These are phyloP conservation scores for Chytriomyces sp. DNA, from an alignment of 192 early-diverging fungal species.

Conservation along the genomic window DNA sequence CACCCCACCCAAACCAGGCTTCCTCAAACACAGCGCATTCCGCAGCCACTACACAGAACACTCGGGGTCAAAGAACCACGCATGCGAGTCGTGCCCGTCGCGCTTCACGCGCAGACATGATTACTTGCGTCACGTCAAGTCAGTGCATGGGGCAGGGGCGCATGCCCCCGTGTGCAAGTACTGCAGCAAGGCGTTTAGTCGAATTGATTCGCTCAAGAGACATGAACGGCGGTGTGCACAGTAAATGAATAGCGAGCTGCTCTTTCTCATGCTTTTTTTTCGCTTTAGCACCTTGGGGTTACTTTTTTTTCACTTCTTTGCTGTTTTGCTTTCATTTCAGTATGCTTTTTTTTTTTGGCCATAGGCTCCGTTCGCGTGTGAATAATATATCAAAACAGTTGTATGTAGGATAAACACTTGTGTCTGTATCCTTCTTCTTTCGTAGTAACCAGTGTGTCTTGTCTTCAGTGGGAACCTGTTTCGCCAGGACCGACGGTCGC, in stretches of 20 bases:
- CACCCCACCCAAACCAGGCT: background rate
- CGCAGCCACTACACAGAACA: background rate
- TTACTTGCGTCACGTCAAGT: slow-evolving; percentile 12
- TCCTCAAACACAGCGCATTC: background rate
- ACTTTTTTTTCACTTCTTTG: background rate
- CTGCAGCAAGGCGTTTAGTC: slow-evolving; percentile 13
- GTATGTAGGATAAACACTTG: background rate
- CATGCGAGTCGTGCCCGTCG: background rate
- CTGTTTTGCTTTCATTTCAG: background rate
- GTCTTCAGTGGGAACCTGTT: background rate
- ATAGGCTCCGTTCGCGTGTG: background rate
- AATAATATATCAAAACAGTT: background rate
- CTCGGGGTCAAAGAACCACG: background rate
- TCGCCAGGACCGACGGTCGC: background rate
- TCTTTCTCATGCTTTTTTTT: background rate
- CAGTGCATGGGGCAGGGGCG: background rate
- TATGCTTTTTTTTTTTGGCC: background rate
- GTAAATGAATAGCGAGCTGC: background rate
- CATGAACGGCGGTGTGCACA: slow-evolving; percentile 12
- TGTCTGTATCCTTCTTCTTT: background rate
- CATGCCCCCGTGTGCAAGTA: background rate
- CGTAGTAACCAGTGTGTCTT: background rate
- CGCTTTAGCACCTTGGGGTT: background rate
- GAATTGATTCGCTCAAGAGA: slow-evolving; percentile 3
- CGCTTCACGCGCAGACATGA: slow-evolving; percentile 23